Conservation (phyloP, 257 asterid species). For the Echites panduratus region DNA sequence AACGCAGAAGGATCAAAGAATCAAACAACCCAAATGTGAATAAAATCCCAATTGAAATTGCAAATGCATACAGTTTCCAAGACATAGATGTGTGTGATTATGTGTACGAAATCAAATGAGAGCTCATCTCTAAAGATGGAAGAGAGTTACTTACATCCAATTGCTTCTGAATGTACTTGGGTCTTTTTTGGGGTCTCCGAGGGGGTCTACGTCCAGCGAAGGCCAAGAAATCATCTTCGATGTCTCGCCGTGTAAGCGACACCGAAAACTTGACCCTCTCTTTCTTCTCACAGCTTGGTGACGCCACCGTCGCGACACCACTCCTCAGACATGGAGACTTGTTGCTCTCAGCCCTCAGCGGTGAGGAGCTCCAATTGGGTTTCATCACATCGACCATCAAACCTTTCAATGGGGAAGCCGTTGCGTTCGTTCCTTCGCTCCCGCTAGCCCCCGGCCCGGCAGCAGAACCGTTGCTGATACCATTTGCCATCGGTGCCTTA, state of each 20-base stretch:
- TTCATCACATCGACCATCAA: constrained; percentile 31
- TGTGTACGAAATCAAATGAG: background rate
- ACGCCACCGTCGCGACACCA: constrained; percentile 21
- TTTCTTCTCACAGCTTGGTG: constrained; percentile 35
- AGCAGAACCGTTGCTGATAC: constrained; percentile 10
- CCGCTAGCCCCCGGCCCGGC: background rate
- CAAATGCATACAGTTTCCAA: background rate
- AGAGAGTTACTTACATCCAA: constrained; percentile 50
- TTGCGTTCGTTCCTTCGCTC: constrained; percentile 14
- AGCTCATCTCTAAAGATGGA: background rate
- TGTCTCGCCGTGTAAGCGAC: constrained; percentile 52
- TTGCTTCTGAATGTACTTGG: constrained; percentile 52
- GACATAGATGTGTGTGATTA: background rate
- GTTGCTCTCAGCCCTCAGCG: constrained; percentile 22
- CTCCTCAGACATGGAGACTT: constrained; percentile 35
- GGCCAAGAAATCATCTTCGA: constrained; percentile 75
- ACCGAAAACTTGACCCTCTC: constrained; percentile 63
- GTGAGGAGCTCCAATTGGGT: constrained; percentile 25
- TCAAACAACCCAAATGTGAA: background rate
- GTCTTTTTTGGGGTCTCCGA: constrained; percentile 81
- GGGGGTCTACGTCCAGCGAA: constrained; percentile 65
- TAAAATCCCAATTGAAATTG: background rate
- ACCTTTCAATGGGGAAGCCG: constrained; percentile 18
- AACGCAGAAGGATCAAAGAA: constrained; percentile 5
- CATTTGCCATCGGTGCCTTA: constrained; percentile 22